A percentile compares a stretch with the other conserved stretches of the same genome.
These are phyloP conservation scores for Tetradesmus obliquus DNA, from an alignment of 139 green algal species.

Conservation along the genomic window DNA sequence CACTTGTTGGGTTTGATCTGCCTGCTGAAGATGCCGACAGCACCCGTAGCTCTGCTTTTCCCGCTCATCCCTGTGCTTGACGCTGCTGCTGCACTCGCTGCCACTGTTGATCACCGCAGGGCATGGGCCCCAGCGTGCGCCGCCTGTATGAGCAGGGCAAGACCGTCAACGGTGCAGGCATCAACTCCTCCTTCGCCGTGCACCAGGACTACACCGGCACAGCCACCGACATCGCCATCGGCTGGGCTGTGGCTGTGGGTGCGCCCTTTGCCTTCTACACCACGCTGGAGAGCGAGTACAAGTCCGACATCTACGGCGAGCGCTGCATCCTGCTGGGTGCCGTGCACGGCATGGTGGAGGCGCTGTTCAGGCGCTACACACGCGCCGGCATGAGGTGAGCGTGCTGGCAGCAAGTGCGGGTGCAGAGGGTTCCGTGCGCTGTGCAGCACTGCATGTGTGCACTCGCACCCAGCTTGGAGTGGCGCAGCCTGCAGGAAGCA, in stretches of 20 bases:
- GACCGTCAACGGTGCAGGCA: constrained; percentile 97
- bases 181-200: constrained; percentile 99
- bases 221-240: constrained; percentile 96
- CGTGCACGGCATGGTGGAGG: constrained; percentile 99
- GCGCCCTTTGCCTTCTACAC: constrained; percentile 98
- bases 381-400: constrained; percentile 82
- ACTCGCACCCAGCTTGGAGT: neutral
- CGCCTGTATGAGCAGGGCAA: constrained; percentile 99
- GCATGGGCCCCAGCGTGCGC: constrained; percentile 98
- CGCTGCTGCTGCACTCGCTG: neutral
- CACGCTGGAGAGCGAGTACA: constrained; percentile 99
- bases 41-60: neutral
- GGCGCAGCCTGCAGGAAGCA: neutral
- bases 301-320: constrained; percentile 99
- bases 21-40: neutral
- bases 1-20: too few relatives aligned
- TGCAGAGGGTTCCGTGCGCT: neutral
- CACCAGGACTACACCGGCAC: constrained; percentile 98
- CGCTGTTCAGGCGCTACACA: constrained; percentile 94
- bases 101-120: constrained; percentile 60
- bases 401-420: neutral
- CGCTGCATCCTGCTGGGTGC: constrained; percentile 97
- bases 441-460: neutral
- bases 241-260: constrained; percentile 96
- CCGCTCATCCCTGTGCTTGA: neutral